phyloP scores from a whole-genome alignment of 2,329 filamentous ascomycete genomes.

The Fusarium phyllophilum region DNA sequence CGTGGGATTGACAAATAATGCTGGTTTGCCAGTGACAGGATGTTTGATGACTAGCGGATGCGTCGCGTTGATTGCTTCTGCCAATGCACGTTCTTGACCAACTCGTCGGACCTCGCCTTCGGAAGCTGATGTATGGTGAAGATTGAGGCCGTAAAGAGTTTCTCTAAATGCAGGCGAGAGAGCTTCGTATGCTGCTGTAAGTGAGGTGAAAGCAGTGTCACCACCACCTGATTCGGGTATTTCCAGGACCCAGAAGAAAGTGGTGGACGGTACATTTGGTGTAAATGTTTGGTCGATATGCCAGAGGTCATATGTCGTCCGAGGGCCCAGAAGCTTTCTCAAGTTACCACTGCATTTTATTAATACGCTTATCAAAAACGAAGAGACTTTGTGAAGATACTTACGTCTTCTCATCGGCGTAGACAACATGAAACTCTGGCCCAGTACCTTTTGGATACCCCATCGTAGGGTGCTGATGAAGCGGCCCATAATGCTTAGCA shows the following conservation, averaged over 20 bases:
- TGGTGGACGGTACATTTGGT: constrained; percentile 45
- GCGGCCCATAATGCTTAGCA: constrained; percentile 46
- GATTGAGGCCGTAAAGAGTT: neutral
- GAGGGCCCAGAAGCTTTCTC: constrained; percentile 41
- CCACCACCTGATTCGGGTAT: constrained; percentile 41
- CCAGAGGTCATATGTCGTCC: constrained; percentile 47
- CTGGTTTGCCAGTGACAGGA: constrained; percentile 43
- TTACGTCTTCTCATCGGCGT: constrained; percentile 47
- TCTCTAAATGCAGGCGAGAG: constrained; percentile 44
- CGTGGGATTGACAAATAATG: constrained; percentile 46
- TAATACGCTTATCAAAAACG: fast-evolving
- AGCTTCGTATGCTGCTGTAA: constrained; percentile 45
- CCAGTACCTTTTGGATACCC: constrained; percentile 46
- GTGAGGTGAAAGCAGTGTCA: constrained; percentile 46
- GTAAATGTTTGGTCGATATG: constrained; percentile 50
- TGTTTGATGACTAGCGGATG: constrained; percentile 46
- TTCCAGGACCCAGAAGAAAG: constrained; percentile 49
- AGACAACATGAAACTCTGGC: constrained; percentile 48
- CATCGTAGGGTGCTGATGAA: constrained; percentile 48
- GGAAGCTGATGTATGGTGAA: constrained; percentile 43
- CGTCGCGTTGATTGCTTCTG: constrained; percentile 44
- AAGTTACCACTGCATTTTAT: constrained; percentile 37
- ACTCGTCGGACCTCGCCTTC: constrained; percentile 45
- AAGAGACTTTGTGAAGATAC: neutral
- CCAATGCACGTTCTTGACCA: constrained; percentile 41